phyloP scores from a whole-genome alignment of 2,329 filamentous ascomycete species.

The Westerdykella ornata region DNA sequence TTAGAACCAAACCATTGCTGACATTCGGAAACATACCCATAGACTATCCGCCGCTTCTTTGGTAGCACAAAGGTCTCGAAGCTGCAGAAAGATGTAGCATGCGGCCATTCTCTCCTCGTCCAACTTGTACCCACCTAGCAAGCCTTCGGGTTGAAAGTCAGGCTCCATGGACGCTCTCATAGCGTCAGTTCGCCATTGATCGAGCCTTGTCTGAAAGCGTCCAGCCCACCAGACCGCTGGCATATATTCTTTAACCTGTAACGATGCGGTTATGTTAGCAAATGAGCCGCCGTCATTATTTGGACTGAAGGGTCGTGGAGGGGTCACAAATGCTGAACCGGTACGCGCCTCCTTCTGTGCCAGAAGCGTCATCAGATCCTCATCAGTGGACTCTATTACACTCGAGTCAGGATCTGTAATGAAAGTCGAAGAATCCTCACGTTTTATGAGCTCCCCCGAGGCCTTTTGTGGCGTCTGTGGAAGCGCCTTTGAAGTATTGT shows the following conservation, averaged over 20 bases:
- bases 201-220: slow-evolving; percentile 28
- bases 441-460: no score
- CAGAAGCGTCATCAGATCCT: neutral
- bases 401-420: no score
- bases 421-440: no score
- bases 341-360: neutral
- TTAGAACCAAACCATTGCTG: neutral
- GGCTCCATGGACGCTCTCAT: slow-evolving; percentile 19
- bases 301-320: neutral
- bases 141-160: slow-evolving; percentile 7
- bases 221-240: slow-evolving; percentile 32
- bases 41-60: slow-evolving; percentile 29
- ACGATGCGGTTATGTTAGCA: slow-evolving; percentile 16
- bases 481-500: no score
- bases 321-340: neutral
- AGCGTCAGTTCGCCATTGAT: slow-evolving; percentile 32
- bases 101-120: slow-evolving; percentile 23
- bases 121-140: slow-evolving; percentile 17
- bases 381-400: no score
- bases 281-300: neutral
- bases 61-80: slow-evolving; percentile 25
- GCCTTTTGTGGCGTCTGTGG: neutral
- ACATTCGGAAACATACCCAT: slow-evolving; percentile 16
- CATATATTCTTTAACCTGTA: slow-evolving; percentile 32
- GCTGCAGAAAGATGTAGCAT: slow-evolving; percentile 26